Evolutionary conservation across 345 rosid species (phyloP).

Genomic region (Passiflora organensis): DNA sequence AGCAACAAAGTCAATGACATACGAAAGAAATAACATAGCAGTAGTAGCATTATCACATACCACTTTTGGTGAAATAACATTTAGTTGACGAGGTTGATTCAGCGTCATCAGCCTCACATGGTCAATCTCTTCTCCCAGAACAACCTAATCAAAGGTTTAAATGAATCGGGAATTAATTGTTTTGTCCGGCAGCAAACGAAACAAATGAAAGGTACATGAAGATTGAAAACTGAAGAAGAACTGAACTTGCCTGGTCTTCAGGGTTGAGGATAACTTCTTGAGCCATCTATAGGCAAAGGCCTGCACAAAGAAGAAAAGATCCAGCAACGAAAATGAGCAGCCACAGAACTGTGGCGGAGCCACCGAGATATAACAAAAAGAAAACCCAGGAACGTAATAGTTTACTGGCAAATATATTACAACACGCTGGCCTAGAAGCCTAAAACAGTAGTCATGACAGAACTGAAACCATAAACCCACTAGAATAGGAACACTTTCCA

Average conservation of each 20-base stretch:
- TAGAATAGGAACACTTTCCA: no score
- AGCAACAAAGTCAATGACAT: background rate
- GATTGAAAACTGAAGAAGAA: background rate
- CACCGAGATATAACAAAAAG: no score
- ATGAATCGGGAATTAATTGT: background rate
- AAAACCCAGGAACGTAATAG: no score
- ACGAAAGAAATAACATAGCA: background rate
- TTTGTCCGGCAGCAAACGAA: background rate
- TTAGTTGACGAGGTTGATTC: conserved; percentile 82
- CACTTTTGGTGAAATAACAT: conserved; percentile 79
- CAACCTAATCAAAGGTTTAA: conserved; percentile 43
- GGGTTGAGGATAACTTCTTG: conserved; percentile 23
- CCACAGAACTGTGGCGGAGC: no score
- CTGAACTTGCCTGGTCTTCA: conserved; percentile 29
- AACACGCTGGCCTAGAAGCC: no score
- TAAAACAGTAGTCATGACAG: no score
- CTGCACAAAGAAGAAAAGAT: background rate
- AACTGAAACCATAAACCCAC: no score
- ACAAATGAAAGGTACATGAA: background rate
- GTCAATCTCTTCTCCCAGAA: conserved; percentile 61
- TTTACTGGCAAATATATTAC: no score
- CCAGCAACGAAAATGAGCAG: background rate
- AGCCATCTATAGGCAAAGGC: conserved; percentile 26
- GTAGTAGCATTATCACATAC: conserved; percentile 21
- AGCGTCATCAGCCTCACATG: conserved; percentile 53